A percentile compares a stretch with the other conserved stretches of the same genome.
phyloP scores from a whole-genome alignment of 257 asterid species.

The Thymus mandschuricus region DNA sequence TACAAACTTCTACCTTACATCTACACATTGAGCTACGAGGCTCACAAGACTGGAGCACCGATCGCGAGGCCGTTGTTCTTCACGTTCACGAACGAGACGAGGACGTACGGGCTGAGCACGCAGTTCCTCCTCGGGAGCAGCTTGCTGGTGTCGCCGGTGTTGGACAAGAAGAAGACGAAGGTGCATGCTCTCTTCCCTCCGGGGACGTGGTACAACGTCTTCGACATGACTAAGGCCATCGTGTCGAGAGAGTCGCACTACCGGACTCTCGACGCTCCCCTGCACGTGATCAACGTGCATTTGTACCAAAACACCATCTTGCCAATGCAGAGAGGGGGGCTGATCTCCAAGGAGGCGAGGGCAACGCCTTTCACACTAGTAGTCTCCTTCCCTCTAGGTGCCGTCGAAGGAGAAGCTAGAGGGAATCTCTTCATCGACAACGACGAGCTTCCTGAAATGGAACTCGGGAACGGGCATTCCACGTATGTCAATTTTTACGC shows the following conservation, averaged over 20 bases:
- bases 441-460: conserved; percentile 76
- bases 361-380: conserved; percentile 67
- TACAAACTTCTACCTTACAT: conserved; percentile 70
- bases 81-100: conserved; percentile 54
- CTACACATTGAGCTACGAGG: conserved; percentile 75
- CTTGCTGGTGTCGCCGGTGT: conserved; percentile 79
- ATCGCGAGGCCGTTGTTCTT: conserved; percentile 84
- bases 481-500: conserved; percentile 64
- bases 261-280: conserved; percentile 59
- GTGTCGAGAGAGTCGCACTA: conserved; percentile 53
- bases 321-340: conserved; percentile 81
- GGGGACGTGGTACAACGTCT: conserved; percentile 72
- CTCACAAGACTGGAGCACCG: conserved; percentile 73
- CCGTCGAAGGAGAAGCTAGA: conserved; percentile 46
- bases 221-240: conserved; percentile 66
- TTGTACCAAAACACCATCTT: conserved; percentile 67
- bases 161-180: conserved; percentile 44
- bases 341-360: conserved; percentile 71
- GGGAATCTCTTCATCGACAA: conserved; percentile 70
- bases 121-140: conserved; percentile 82
- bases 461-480: conserved; percentile 60
- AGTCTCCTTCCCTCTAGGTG: conserved; percentile 65
- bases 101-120: conserved; percentile 59
- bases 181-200: conserved; percentile 69
- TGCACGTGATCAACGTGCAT: conserved; percentile 72